These are phyloP conservation scores for Trichoderma brevicompactum DNA, from an alignment of 2,329 filamentous ascomycete genomes.

Conservation along the genomic window DNA sequence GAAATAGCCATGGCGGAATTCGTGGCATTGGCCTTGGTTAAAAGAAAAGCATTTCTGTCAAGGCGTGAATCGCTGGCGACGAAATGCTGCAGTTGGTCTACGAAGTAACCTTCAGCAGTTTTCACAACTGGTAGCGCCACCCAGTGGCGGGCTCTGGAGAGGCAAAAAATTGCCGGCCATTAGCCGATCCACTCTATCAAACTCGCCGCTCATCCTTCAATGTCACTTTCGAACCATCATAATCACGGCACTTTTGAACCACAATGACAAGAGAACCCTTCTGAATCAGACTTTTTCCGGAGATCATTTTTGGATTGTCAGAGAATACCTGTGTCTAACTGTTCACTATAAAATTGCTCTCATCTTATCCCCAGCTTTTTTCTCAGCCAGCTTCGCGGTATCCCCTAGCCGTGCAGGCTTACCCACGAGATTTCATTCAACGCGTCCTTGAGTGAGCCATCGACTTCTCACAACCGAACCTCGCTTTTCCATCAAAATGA, in stretches of 20 bases:
- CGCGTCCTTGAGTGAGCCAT: not conserved
- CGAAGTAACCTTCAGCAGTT: no score
- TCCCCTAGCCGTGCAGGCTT: slow-evolving; percentile 1
- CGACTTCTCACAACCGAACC: not conserved
- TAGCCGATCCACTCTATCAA: slow-evolving; percentile 22
- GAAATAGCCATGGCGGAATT: slow-evolving; percentile 61
- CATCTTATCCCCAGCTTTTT: not conserved
- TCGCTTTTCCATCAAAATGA: slow-evolving; percentile 48
- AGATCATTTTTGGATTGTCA: slow-evolving; percentile 29
- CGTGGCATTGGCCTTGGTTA: slow-evolving; percentile 58
- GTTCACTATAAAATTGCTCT: not conserved
- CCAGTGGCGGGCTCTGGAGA: not conserved
- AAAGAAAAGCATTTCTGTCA: not conserved
- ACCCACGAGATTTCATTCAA: slow-evolving; percentile 9
- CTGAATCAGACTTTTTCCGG: not conserved
- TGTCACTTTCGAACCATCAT: slow-evolving; percentile 2
- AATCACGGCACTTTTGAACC: slow-evolving; percentile 17
- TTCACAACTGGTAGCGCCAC: no score
- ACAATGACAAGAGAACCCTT: slow-evolving; percentile 20
- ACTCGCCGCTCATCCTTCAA: slow-evolving; percentile 9
- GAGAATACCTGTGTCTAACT: not conserved
- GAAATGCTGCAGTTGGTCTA: not conserved
- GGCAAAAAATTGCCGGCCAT: slow-evolving; percentile 7
- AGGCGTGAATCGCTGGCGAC: no score
- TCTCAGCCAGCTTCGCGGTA: not conserved